phyloP scores from a whole-genome alignment of 306 rosid genomes.

The Coriaria nepalensis region DNA sequence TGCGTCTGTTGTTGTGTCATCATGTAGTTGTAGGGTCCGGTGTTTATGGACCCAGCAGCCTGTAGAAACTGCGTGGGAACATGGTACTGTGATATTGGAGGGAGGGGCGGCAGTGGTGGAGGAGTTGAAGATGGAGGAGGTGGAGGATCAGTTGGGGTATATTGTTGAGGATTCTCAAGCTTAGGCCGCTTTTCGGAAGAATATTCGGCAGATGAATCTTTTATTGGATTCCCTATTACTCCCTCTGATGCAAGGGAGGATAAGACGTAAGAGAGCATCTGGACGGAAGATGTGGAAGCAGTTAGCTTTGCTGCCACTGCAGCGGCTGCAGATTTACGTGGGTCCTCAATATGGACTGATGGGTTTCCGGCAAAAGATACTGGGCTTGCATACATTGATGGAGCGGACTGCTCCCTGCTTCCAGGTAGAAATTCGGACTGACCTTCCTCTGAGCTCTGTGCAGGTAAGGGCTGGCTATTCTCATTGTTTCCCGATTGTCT shows the following conservation, averaged over 20 bases:
- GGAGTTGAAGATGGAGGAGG: conserved; percentile 82
- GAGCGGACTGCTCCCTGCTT: conserved; percentile 65
- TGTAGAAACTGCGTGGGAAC: conserved; percentile 46
- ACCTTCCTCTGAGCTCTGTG: conserved; percentile 53
- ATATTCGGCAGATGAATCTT: conserved; percentile 48
- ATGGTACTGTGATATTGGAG: conserved; percentile 63
- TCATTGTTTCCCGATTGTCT: conserved; percentile 36
- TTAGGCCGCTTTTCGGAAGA: conserved; percentile 69
- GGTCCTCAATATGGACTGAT: conserved; percentile 41
- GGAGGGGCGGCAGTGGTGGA: conserved; percentile 79
- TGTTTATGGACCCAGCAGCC: conserved; percentile 46
- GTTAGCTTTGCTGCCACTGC: conserved; percentile 97
- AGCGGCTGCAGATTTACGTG: conserved; percentile 92
- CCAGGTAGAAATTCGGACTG: conserved; percentile 38
- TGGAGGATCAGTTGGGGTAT: conserved; percentile 52
- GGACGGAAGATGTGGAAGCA: conserved; percentile 84
- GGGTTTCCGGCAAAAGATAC: conserved; percentile 37
- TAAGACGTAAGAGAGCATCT: conserved; percentile 88
- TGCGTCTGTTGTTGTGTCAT: conserved; percentile 39
- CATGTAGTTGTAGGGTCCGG: conserved; percentile 42
- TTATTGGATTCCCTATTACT: conserved; percentile 46
- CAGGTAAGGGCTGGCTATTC: conserved; percentile 33
- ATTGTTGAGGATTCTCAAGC: conserved; percentile 55
- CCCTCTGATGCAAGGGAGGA: conserved; percentile 97
- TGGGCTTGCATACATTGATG: conserved; percentile 59